Evolutionary conservation across 75 land plant species (phyloP).

Genomic region (Picea sitchensis): DNA sequence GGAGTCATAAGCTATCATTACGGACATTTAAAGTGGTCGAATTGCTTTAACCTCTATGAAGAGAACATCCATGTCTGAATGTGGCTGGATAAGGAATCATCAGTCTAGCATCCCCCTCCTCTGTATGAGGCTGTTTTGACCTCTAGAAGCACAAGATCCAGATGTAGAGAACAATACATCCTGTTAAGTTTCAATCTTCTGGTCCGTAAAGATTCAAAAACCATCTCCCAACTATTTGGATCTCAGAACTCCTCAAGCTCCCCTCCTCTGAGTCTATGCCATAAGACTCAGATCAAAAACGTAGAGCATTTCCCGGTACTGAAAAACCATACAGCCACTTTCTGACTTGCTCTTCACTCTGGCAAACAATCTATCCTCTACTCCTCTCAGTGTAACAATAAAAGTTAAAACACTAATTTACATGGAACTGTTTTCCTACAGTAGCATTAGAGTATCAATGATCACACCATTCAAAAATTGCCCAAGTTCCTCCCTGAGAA

Average conservation of each 20-base stretch:
- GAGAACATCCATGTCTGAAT: background rate
- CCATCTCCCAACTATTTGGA: background rate
- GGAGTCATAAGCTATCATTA: background rate
- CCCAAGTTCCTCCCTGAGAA: background rate
- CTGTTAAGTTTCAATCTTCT: background rate
- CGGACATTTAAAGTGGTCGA: conserved; percentile 1
- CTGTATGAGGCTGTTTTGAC: background rate
- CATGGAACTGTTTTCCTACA: background rate
- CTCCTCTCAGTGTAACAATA: background rate
- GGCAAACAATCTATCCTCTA: background rate
- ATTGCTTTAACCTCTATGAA: background rate
- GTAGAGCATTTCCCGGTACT: background rate
- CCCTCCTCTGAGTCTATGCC: background rate
- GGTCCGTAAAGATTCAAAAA: background rate
- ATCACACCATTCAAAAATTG: background rate
- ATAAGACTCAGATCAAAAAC: background rate
- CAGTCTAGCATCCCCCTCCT: conserved; percentile 1
- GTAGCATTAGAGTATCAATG: background rate
- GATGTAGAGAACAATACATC: background rate
- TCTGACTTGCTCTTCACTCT: background rate
- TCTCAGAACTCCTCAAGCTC: background rate
- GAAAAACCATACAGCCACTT: background rate
- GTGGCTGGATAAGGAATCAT: conserved; percentile 5
- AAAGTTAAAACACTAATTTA: background rate
- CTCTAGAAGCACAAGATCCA: background rate